Conservation (phyloP, 768 basidiomycete species). For the Dictyophora rubrovolvata region DNA sequence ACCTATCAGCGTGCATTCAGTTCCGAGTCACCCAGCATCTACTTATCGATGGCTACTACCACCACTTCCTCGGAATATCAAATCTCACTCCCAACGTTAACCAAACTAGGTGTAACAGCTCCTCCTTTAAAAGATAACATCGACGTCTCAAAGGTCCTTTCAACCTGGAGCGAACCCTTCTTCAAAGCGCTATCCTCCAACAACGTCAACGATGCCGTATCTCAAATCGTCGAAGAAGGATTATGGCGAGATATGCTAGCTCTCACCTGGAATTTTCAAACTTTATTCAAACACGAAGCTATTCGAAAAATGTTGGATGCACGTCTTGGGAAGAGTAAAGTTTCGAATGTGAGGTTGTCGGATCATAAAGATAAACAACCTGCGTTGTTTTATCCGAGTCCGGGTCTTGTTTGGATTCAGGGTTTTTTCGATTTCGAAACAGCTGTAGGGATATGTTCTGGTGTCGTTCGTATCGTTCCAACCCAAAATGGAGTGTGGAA, state of each 20-base stretch:
- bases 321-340: not conserved
- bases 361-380: not conserved
- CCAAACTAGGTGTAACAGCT: constrained; percentile 13
- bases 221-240: constrained; percentile 17
- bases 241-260: constrained; percentile 11
- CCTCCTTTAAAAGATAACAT: constrained; percentile 5
- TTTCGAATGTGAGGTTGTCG: not conserved
- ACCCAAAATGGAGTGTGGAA: constrained; percentile 34
- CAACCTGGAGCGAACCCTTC: not conserved
- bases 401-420: not conserved
- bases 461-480: not conserved
- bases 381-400: not conserved
- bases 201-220: not conserved
- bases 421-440: not conserved
- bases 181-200: not conserved
- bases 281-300: not conserved
- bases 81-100: constrained; percentile 18
- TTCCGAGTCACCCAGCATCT: not conserved
- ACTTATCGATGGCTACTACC: not conserved
- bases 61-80: not conserved
- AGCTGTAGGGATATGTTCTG: not conserved
- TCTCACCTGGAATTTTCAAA: constrained; percentile 5
- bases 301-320: not conserved
- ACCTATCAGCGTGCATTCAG: not conserved
- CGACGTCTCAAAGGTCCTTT: not conserved